Conservation (phyloP, 768 basidiomycete genomes). For the Phanerochaete sordida region DNA sequence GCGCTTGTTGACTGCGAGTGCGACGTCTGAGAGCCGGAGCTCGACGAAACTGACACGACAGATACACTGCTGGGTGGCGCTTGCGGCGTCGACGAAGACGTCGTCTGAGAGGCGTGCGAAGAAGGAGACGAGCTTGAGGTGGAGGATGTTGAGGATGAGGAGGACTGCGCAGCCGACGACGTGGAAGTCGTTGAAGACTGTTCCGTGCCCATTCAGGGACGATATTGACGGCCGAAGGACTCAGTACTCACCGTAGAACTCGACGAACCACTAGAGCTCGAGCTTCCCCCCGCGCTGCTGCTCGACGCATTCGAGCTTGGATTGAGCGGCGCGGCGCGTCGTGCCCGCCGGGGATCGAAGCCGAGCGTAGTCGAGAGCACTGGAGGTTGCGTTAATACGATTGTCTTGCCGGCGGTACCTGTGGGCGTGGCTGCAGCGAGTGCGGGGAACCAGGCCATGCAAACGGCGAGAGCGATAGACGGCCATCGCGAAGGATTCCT, state of each 20-base stretch:
- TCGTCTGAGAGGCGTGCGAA: neutral
- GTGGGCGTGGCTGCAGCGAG: neutral
- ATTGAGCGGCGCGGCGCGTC: neutral
- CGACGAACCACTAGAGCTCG: neutral
- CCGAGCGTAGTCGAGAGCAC: neutral
- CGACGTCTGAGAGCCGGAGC: neutral
- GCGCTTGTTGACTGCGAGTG: neutral
- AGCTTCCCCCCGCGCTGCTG: neutral
- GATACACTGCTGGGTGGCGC: neutral
- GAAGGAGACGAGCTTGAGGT: too few relatives aligned
- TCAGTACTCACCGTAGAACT: neutral
- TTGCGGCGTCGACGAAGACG: neutral
- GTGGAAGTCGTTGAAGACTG: too few relatives aligned
- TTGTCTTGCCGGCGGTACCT: neutral
- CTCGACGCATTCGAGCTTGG: neutral
- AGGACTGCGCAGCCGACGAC: too few relatives aligned
- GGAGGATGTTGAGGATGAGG: too few relatives aligned
- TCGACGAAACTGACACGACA: neutral
- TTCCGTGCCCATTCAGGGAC: too few relatives aligned
- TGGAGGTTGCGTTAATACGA: neutral
- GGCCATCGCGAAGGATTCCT: neutral
- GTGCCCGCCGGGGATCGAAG: neutral
- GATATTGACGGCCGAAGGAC: too few relatives aligned
- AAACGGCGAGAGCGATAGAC: neutral
- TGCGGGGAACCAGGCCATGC: neutral